Evolutionary conservation across 2,329 filamentous ascomycete genomes (phyloP), one percentile per base, ranked within the genome.

Genomic region (Hypoxylon sp.): DNA sequence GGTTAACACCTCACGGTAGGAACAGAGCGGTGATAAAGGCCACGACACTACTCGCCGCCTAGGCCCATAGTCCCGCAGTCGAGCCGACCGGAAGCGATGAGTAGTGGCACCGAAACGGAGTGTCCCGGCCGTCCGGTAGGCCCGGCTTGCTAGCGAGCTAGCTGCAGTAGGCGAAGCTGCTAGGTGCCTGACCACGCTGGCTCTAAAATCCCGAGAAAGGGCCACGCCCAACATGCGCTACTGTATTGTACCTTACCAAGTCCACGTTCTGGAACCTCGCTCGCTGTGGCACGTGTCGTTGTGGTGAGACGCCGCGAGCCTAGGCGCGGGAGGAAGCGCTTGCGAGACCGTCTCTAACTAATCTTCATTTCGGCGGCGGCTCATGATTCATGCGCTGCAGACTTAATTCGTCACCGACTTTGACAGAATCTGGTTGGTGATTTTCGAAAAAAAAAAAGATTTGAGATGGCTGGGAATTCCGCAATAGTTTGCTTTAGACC

Each of bases 311-410:
- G 29, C 37, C 32, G 27, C 25, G 35, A 46, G 44, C 11, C 44
- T 41, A 34, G 45, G 45, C 11, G 19, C 50, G 50, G 54, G 50
- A 57, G 13, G 50, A 54, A 32, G 50, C 50, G 55, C 32, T 41
- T 44, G 16, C 9, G n/a, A 41, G 27, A 19, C 38, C 35, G 25
- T 25, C 21, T 16, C 13, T 31, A 8, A 27, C 31, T 5, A 9
- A 26, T 41, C 21, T 41, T 48, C 30, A 21, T 50, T n/a, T 43
- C 8, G 21, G 26, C 13, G 16, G 12, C n/a, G 13, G 15, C 15
- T 29, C n/a, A 47, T 21, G 46, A 38, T 34, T 44, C 42, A 35
- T 48, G 34, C 16, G 21, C 32, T 17, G 16, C 21, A 31, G 21
- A n/a, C n/a, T n/a, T n/a, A n/a, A n/a, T n/a, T n/a, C n/a, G 40